These are phyloP conservation scores for Saccharomyces hybrid DNA, from an alignment of 1,139 yeast species.

Conservation along the genomic window DNA sequence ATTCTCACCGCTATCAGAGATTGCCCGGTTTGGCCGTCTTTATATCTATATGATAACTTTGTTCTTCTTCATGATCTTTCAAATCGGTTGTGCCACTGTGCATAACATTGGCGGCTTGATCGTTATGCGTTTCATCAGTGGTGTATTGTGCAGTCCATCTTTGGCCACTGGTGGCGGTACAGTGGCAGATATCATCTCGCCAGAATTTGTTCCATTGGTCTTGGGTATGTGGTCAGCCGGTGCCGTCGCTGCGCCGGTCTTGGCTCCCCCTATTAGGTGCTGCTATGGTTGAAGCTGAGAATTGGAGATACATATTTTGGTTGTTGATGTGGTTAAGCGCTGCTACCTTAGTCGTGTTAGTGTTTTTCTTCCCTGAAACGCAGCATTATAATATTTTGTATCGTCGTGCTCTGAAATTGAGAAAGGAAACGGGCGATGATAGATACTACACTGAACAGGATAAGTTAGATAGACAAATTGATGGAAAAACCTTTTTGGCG, in stretches of 20 bases:
- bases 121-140: constrained; percentile 46
- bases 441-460: constrained; percentile 34
- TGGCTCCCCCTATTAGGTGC: constrained; percentile 63
- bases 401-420: constrained; percentile 42
- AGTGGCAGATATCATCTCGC: constrained; percentile 45
- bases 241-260: constrained; percentile 53
- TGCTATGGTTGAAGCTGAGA: constrained; percentile 39
- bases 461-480: constrained; percentile 29
- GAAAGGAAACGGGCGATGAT: constrained; percentile 41
- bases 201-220: constrained; percentile 37
- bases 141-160: constrained; percentile 51
- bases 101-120: constrained; percentile 47
- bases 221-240: constrained; percentile 45
- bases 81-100: constrained; percentile 53
- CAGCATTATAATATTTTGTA: constrained; percentile 40
- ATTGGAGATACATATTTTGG: constrained; percentile 46
- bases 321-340: constrained; percentile 36
- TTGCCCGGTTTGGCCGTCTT: constrained; percentile 46
- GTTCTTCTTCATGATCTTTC: constrained; percentile 48
- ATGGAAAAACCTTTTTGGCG: constrained; percentile 29
- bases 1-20: constrained; percentile 49
- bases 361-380: constrained; percentile 46
- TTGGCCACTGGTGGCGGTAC: constrained; percentile 55
- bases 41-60: constrained; percentile 46
- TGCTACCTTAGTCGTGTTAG: constrained; percentile 33